Evolutionary conservation across 352 stramenopile species (phyloP).

Genomic region (Globisporangium perplexum): DNA sequence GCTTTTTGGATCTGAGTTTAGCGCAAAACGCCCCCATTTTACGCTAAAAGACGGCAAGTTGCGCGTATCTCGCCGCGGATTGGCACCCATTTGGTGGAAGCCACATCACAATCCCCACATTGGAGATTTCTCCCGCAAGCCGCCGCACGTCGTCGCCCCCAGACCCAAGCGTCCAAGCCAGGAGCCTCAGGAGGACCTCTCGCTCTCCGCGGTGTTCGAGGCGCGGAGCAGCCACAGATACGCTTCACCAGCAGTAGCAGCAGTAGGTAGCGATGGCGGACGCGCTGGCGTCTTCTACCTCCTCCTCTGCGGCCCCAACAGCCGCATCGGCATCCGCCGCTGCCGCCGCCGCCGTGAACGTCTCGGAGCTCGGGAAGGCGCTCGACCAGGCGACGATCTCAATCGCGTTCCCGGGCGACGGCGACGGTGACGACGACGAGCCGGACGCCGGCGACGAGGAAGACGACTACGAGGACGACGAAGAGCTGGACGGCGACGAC

Average conservation of each 20-base stretch:
- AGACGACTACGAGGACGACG: conserved; percentile 8
- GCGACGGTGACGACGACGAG: conserved; percentile 7
- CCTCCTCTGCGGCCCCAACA: neutral
- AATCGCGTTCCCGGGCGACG: neutral
- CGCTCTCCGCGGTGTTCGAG: no score
- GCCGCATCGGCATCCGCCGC: conserved; percentile 6
- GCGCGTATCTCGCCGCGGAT: no score
- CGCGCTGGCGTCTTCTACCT: neutral
- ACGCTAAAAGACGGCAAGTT: no score
- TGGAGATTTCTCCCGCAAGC: no score
- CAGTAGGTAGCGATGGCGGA: neutral
- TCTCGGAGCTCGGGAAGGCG: conserved; percentile 71
- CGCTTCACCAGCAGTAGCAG: neutral
- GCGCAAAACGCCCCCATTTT: no score
- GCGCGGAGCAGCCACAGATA: no score
- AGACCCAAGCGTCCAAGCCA: no score
- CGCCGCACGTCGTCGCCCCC: no score
- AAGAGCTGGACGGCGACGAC: conserved; percentile 11
- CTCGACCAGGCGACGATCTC: conserved; percentile 75
- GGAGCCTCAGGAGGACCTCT: no score
- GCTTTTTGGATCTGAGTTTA: no score
- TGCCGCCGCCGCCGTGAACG: conserved; percentile 18
- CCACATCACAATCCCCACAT: no score
- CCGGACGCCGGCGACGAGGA: conserved; percentile 11
- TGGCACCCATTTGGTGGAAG: no score